Conservation (phyloP, 2,329 filamentous ascomycete genomes). For the Curvularia sp. region DNA sequence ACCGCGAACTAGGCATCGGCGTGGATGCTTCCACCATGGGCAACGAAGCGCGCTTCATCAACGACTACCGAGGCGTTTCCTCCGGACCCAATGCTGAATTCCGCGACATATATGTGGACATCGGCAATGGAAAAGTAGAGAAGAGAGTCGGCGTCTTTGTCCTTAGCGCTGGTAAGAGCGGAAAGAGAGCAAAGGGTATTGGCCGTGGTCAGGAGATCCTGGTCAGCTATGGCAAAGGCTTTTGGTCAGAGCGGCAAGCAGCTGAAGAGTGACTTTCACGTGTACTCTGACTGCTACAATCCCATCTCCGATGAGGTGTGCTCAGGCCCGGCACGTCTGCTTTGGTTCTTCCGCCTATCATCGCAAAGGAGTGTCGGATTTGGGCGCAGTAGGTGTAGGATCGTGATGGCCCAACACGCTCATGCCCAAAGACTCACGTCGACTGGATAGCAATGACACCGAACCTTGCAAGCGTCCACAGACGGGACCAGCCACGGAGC, state of each 20-base stretch:
- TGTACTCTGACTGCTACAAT: background rate
- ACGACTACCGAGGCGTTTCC: slow-evolving; percentile 60
- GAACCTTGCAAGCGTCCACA: background rate
- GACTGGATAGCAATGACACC: background rate
- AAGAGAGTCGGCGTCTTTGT: slow-evolving; percentile 60
- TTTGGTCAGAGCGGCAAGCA: slow-evolving; percentile 52
- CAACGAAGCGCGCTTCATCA: slow-evolving; percentile 61
- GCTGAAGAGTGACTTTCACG: slow-evolving; percentile 13
- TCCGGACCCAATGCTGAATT: slow-evolving; percentile 54
- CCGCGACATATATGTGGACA: slow-evolving; percentile 50
- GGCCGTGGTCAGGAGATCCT: slow-evolving; percentile 59
- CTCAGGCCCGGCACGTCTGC: background rate
- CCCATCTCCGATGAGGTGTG: background rate
- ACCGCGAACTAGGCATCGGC: slow-evolving; percentile 57
- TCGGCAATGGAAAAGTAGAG: slow-evolving; percentile 51
- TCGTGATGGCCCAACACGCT: background rate
- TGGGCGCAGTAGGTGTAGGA: background rate
- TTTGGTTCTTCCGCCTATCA: slow-evolving; percentile 4
- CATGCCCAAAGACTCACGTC: background rate
- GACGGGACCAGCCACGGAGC: background rate
- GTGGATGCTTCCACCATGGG: slow-evolving; percentile 58
- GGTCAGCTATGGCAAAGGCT: slow-evolving; percentile 62
- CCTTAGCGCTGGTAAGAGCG: slow-evolving; percentile 57
- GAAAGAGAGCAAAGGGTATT: slow-evolving; percentile 56
- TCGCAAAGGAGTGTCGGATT: background rate